phyloP scores from a whole-genome alignment of 129 eudicot genomes.

The Arctium lappa region DNA sequence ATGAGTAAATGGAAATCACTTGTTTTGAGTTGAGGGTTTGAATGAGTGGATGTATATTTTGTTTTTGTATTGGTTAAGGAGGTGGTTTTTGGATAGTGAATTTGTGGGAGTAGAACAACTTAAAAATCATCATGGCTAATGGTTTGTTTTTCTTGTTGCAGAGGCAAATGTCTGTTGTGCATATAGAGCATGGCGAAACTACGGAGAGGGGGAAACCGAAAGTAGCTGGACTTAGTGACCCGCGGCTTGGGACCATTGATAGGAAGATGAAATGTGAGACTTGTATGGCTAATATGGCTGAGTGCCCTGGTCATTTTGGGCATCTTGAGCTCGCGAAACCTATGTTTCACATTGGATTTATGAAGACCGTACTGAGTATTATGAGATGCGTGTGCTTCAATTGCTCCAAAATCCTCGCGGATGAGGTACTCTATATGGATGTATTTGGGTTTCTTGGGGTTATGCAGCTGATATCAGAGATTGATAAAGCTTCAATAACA shows the following conservation, averaged over 20 bases:
- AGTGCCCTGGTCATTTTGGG: conserved; percentile 98
- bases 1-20: neutral
- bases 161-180: conserved; percentile 98
- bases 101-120: neutral
- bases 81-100: neutral
- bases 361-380: conserved; percentile 90
- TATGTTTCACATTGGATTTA: conserved; percentile 91
- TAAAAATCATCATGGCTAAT: neutral
- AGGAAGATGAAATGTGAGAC: conserved; percentile 94
- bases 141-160: conserved; percentile 33
- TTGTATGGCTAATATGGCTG: conserved; percentile 97
- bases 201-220: conserved; percentile 94
- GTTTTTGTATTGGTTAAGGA: neutral
- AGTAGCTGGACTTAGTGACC: conserved; percentile 86
- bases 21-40: neutral
- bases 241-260: conserved; percentile 89
- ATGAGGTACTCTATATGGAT: conserved; percentile 53
- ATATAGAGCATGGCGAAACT: conserved; percentile 88
- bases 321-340: conserved; percentile 99
- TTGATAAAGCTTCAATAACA: neutral
- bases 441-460: neutral
- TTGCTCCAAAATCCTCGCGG: conserved; percentile 88
- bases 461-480: conserved; percentile 1
- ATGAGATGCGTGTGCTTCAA: conserved; percentile 97
- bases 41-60: neutral